Conservation (phyloP, 2,329 filamentous ascomycete species). For the Talaromyces verruculosus region DNA sequence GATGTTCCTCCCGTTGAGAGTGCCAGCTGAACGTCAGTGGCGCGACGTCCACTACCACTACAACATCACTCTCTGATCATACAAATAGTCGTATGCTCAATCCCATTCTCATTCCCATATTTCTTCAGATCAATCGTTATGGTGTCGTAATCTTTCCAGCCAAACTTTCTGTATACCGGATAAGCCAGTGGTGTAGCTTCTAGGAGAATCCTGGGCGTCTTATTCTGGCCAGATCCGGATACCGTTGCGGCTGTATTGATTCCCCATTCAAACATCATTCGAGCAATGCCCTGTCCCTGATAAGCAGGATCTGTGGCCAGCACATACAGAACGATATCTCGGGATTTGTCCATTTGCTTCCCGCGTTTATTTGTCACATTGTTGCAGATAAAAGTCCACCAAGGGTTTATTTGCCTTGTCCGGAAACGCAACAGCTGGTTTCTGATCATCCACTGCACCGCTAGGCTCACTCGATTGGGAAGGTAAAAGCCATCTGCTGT, state of each 20-base stretch:
- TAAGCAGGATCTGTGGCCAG: not conserved
- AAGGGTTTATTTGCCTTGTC: not conserved
- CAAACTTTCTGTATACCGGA: not conserved
- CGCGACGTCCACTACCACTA: not conserved
- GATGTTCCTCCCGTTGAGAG: not conserved
- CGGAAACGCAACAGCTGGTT: not conserved
- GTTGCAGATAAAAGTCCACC: not conserved
- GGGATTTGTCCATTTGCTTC: not conserved
- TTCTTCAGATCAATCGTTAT: not conserved
- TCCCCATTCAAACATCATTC: not conserved
- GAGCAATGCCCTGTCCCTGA: not conserved
- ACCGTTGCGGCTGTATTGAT: not conserved
- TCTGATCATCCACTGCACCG: not conserved
- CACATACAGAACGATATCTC: not conserved
- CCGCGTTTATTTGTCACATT: not conserved
- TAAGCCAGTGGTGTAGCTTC: not conserved
- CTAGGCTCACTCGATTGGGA: not conserved
- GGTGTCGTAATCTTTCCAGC: not conserved
- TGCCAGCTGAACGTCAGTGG: not conserved
- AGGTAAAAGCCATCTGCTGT: conserved; percentile 1
- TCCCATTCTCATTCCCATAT: not conserved
- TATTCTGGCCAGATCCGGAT: not conserved
- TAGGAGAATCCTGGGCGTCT: not conserved
- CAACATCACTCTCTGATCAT: not conserved
- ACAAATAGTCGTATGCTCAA: not conserved